A percentile compares a stretch with the other conserved stretches of the same genome.
phyloP scores from a whole-genome alignment of 139 green algal species.

The Tetraselmis striata region DNA sequence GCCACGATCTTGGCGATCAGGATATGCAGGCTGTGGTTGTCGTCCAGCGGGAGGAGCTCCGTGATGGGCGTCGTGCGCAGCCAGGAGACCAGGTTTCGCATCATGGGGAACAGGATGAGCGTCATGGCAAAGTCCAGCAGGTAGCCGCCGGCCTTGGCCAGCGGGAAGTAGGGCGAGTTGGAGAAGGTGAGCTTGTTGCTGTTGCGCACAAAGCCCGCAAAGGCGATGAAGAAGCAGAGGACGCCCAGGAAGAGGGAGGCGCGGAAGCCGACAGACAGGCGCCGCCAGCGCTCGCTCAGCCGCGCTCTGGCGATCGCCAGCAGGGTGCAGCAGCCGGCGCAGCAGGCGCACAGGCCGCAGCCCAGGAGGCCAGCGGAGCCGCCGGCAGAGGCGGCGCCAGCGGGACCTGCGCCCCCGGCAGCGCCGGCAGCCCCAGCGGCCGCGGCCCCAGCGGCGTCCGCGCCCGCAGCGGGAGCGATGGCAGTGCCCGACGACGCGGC shows the following conservation, averaged over 20 bases:
- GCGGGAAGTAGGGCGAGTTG: not conserved
- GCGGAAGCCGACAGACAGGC: not conserved
- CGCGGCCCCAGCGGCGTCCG: not conserved
- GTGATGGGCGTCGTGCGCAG: conserved; percentile 1
- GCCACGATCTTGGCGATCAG: conserved; percentile 1
- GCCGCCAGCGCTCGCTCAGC: not conserved
- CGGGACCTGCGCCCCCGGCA: no score
- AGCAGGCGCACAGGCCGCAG: not conserved
- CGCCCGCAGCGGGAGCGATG: not conserved
- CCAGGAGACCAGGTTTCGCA: conserved; percentile 1
- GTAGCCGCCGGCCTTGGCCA: conserved; percentile 3
- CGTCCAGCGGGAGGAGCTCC: conserved; percentile 5
- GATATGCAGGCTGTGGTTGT: conserved; percentile 5
- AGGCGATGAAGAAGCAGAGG: not conserved
- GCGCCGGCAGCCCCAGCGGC: not conserved
- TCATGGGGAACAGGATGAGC: not conserved
- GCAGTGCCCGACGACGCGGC: not conserved
- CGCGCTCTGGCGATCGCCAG: not conserved
- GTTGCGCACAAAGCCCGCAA: not conserved
- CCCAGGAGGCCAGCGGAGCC: not conserved
- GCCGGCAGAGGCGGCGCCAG: not conserved
- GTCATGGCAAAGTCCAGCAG: not conserved
- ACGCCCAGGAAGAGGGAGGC: not conserved
- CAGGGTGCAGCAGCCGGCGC: not conserved
- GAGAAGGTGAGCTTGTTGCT: not conserved